Conservation (phyloP, 2,329 filamentous ascomycete species). For the Talaromyces sp. region DNA sequence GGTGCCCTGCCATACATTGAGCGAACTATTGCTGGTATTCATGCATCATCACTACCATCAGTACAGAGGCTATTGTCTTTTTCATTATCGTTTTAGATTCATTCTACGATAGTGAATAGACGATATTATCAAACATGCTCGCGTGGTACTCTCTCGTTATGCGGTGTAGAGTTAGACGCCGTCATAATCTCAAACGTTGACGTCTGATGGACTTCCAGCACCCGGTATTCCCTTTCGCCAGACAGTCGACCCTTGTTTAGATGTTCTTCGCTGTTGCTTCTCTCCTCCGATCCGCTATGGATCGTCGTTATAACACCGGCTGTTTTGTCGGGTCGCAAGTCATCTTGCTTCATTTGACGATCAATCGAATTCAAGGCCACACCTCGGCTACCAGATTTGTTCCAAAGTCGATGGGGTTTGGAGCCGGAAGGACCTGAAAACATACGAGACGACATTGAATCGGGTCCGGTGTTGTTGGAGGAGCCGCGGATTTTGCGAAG, state of each 20-base stretch:
- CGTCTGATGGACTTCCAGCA: neutral
- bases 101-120: neutral
- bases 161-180: neutral
- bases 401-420: neutral
- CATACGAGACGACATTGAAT: neutral
- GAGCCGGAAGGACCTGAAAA: neutral
- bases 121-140: neutral
- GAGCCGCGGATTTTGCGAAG: slow-evolving; percentile 34
- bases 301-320: neutral
- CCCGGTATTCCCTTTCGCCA: neutral
- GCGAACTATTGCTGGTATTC: neutral
- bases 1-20: neutral
- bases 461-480: slow-evolving; percentile 24
- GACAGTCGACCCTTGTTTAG: neutral
- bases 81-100: neutral
- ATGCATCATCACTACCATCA: neutral
- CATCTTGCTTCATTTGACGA: neutral
- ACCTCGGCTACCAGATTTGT: neutral
- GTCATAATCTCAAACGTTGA: slow-evolving; percentile 5
- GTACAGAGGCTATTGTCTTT: neutral
- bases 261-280: neutral
- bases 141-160: neutral
- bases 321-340: slow-evolving; percentile 1
- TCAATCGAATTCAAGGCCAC: neutral
- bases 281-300: neutral